Evolutionary conservation across 768 basidiomycete genomes (phyloP).

Genomic region (Trametes cingulata): DNA sequence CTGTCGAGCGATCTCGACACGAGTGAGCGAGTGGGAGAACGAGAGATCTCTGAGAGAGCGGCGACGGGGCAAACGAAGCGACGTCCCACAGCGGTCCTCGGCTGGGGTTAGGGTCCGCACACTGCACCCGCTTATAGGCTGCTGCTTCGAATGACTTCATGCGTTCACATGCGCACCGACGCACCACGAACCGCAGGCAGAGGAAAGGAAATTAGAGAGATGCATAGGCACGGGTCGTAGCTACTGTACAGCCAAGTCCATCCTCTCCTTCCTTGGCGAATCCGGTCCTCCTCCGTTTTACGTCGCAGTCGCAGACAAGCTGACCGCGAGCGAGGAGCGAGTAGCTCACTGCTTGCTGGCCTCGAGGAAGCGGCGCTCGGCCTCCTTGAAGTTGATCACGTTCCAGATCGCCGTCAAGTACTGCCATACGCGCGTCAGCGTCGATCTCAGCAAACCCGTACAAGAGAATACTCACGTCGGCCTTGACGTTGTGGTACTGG

Average conservation of each 20-base stretch:
- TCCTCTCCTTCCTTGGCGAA: too few relatives aligned
- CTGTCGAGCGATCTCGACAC: too few relatives aligned
- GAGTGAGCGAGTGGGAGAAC: neutral
- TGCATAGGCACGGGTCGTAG: neutral
- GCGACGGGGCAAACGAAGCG: too few relatives aligned
- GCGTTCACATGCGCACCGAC: too few relatives aligned
- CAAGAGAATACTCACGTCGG: slow-evolving; percentile 69
- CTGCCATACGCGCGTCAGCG: slow-evolving; percentile 38
- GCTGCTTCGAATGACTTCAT: neutral
- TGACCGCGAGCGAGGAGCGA: too few relatives aligned
- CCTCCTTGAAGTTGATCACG: slow-evolving; percentile 95
- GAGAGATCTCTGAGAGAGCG: too few relatives aligned
- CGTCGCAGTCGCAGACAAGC: too few relatives aligned
- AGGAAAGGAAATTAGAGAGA: neutral
- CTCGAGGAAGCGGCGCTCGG: slow-evolving; percentile 57
- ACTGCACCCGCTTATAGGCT: neutral
- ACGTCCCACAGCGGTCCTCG: too few relatives aligned
- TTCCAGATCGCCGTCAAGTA: slow-evolving; percentile 96
- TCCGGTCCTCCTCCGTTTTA: neutral
- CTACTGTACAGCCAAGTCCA: slow-evolving; percentile 9
- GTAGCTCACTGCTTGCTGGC: slow-evolving; percentile 33
- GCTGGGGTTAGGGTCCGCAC: neutral
- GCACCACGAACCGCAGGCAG: neutral
- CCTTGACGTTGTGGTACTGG: slow-evolving; percentile 91
- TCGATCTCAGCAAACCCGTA: neutral